Conservation (phyloP, 2,329 filamentous ascomycete genomes). For the Alternaria novae-zelandiae region DNA sequence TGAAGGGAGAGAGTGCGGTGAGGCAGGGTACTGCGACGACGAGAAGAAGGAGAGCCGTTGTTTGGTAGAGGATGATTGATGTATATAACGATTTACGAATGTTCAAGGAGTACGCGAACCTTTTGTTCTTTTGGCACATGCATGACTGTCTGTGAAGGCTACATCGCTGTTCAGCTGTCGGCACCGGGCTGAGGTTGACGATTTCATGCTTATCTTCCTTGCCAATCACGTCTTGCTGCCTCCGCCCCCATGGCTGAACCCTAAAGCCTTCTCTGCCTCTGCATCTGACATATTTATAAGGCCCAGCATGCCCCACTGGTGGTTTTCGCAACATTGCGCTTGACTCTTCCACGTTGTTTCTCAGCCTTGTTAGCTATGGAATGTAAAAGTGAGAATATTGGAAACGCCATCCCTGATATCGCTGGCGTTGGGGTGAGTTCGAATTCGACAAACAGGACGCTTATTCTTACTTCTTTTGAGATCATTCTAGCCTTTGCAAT, state of each 20-base stretch:
- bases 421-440: not conserved
- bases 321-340: not conserved
- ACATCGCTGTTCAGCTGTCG: not conserved
- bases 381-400: not conserved
- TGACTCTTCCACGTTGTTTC: not conserved
- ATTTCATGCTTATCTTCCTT: not conserved
- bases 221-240: not conserved
- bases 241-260: not conserved
- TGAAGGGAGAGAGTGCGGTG: conserved; percentile 30
- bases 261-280: not conserved
- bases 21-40: conserved; percentile 28
- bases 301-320: not conserved
- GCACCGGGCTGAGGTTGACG: not conserved
- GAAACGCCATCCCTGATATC: not conserved
- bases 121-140: rapidly evolving
- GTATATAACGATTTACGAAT: not conserved
- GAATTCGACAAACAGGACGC: too few relatives aligned
- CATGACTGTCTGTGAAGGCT: not conserved
- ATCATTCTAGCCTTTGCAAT: not conserved
- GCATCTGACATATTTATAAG: not conserved
- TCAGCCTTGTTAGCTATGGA: not conserved
- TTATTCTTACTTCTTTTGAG: too few relatives aligned
- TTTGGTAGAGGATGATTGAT: not conserved
- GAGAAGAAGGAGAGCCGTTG: conserved; percentile 20
- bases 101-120: not conserved